Evolutionary conservation across 305 asterid genomes (phyloP), one percentile per base, ranked within the genome.

Genomic region (Andrographis paniculata): DNA sequence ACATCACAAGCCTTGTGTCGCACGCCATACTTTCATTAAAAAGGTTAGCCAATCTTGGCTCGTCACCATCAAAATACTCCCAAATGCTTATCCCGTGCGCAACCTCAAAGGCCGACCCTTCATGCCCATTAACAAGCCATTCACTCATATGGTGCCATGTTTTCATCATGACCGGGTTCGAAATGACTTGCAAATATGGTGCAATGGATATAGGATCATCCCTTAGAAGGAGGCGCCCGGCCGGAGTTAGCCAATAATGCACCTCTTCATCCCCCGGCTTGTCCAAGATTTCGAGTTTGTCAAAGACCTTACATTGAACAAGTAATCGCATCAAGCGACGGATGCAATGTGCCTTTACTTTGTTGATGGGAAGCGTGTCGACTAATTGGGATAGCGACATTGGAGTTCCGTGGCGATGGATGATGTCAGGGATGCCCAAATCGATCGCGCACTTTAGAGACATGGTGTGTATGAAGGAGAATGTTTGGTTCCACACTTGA

Each of bases 241-340:
- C 44, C 1, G 56, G 63, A 2, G 73, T 48, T 4, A 33, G 38
- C 12, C 38, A 1, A 70, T 15, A 65, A 12, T 14, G 9, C 33
- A 56, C 56, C 0, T 54, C 69, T 14, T 27, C 38, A 0, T 33
- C 19, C 2, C 24, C 40, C 17, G n/a, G 2, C 5, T 11, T 42
- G 13, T 30, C 22, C 22, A 9, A n/a, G 55, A 51, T 57, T n/a
- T 18, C 18, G 14, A 6, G 22, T 12, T n/a, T 23, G 7, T 3
- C 27, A 5, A 61, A 58, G 37, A 70, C 53, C 17, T 64, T 64
- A 2, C 57, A 47, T 8, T 57, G 68, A 0, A 31, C 35, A 14
- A 62, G 20, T 13, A 62, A 11, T 7, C 66, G 53, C 70, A 70
- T 70, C 13, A 65, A 37, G 13, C 62, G 67, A 1, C 19, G 13